Evolutionary conservation across 1,284 basidiomycete species (phyloP).

Genomic region (Trametes sp.): DNA sequence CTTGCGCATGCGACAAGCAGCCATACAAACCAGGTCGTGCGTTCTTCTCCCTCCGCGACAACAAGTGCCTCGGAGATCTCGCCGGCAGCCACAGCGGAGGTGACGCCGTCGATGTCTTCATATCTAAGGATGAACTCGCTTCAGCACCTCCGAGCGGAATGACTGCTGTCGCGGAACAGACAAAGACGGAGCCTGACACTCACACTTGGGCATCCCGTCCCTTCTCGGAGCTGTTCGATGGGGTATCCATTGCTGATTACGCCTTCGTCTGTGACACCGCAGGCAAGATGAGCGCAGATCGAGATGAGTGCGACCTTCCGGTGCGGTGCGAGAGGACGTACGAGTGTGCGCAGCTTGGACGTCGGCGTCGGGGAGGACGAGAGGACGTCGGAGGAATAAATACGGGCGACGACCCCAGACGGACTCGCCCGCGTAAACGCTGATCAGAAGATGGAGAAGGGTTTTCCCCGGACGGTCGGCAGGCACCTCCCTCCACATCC

Average conservation of each 20-base stretch:
- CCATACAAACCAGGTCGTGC: constrained; percentile 76
- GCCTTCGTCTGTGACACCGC: constrained; percentile 5
- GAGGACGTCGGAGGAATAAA: constrained; percentile 6
- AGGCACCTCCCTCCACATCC: not conserved
- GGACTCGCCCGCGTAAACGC: constrained; percentile 11
- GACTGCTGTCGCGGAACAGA: not conserved
- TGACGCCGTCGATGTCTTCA: constrained; percentile 35
- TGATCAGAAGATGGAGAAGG: constrained; percentile 27
- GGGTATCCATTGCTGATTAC: constrained; percentile 17
- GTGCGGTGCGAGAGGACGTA: not conserved
- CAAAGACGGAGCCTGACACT: constrained; percentile 5
- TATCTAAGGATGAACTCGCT: constrained; percentile 23
- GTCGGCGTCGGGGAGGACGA: constrained; percentile 6
- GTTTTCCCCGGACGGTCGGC: constrained; percentile 18
- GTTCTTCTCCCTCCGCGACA: constrained; percentile 74
- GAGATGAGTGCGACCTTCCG: not conserved
- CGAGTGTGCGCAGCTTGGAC: not conserved
- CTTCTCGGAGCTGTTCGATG: constrained; percentile 20
- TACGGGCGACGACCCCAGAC: constrained; percentile 17
- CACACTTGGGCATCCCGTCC: constrained; percentile 18
- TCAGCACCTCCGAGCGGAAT: constrained; percentile 6
- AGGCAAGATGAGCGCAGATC: not conserved
- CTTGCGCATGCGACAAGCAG: constrained; percentile 69
- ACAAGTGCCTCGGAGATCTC: constrained; percentile 69
- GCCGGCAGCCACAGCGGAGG: constrained; percentile 44